A percentile compares a stretch with the other conserved stretches of the same genome.
Conservation (phyloP, 2,329 filamentous ascomycete species). For the Microcyclosporella mali region DNA sequence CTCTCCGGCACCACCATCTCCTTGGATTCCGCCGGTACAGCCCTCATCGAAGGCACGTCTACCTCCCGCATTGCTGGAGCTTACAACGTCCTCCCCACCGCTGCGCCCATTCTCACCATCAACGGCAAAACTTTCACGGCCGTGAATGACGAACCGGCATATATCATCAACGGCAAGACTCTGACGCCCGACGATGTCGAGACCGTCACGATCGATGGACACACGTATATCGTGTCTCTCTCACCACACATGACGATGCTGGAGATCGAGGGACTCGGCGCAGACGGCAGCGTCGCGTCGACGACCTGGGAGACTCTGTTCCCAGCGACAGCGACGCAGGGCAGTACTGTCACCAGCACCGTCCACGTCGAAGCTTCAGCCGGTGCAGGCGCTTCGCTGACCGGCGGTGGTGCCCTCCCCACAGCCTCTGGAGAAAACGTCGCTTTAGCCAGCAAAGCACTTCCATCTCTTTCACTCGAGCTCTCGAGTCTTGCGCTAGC, state of each 20-base stretch:
- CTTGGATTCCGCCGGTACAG: slow-evolving; percentile 31
- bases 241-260: slow-evolving; percentile 33
- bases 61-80: slow-evolving; percentile 22
- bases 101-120: slow-evolving; percentile 29
- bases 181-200: slow-evolving; percentile 32
- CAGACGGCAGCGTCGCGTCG: slow-evolving; percentile 28
- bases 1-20: slow-evolving; percentile 27
- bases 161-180: slow-evolving; percentile 36
- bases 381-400: too few species aligned
- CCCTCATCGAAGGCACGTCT: slow-evolving; percentile 20
- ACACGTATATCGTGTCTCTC: slow-evolving; percentile 29
- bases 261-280: slow-evolving; percentile 30
- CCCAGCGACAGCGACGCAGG: slow-evolving; percentile 32
- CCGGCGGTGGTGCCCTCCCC: too few species aligned
- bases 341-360: too few species aligned
- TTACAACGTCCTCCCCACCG: slow-evolving; percentile 21
- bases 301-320: slow-evolving; percentile 33
- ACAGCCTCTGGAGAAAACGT: too few species aligned
- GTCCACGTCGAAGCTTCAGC: too few species aligned
- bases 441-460: too few species aligned
- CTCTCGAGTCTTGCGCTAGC: too few species aligned
- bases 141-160: slow-evolving; percentile 28
- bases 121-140: slow-evolving; percentile 27
- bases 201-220: slow-evolving; percentile 24
- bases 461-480: too few species aligned